Evolutionary conservation across 1,139 yeast genomes (phyloP), one percentile per base, ranked within the genome.

Genomic region (Yamadazyma diospyri): DNA sequence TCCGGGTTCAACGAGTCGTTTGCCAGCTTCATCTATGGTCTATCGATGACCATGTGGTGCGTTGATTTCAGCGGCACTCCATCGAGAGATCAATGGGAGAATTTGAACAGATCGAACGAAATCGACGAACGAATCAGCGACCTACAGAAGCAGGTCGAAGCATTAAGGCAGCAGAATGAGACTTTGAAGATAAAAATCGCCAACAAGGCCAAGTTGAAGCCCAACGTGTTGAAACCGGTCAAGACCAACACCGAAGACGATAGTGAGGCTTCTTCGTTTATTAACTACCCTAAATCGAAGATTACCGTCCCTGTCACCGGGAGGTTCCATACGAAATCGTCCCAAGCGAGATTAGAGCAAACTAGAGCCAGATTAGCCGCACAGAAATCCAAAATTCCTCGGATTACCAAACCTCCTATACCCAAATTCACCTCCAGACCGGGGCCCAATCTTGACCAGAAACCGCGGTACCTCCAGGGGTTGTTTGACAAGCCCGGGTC

Each of bases 1-100:
- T 60, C 60, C 8, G 74, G 73, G 27, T 70, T 79, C 48, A 79
- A 79, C 49, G 86, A 79, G 50, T 72, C 82, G 1, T 69, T 79
- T 46, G 76, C 82, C 8, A 65, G 81, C 26, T 70, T 79, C 29
- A 53, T 78, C 33, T 78, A 77, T 46, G 86, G 87, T 5, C 51
- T 79, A 34, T 68, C 73, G 43, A 72, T 78, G 46, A 77, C 80
- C 35, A 78, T 81, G 55, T 78, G 82, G 77, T 78, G 85, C 55
- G 76, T 76, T 19, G 79, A 75, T 46, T 76, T 77, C 42, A 71
- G 70, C 1, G 66, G 65, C 1, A 52, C 64, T 29, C 72, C 73
- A 7, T 55, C 64, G 4, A 50, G 51, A 33, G 54, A 50, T n/a
- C 59, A 56, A 18, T 62, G 64, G 61, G 64, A 65, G 26, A 50